Percentiles rank a stretch among this genome's conserved stretches.
These are phyloP conservation scores for Fusarium transvaalense DNA, from an alignment of 2,329 filamentous ascomycete species.

Conservation along the genomic window DNA sequence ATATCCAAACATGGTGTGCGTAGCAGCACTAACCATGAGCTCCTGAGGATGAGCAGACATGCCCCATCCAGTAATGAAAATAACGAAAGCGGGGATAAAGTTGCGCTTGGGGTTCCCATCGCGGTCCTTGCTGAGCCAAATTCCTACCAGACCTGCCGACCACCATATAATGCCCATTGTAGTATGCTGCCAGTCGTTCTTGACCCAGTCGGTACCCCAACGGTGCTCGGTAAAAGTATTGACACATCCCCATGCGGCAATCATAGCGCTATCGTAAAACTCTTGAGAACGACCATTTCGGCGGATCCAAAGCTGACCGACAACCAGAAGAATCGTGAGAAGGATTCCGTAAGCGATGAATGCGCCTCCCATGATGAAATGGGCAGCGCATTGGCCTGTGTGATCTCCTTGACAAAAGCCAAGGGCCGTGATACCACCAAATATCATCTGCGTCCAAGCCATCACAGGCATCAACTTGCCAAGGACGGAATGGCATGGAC, in stretches of 20 bases:
- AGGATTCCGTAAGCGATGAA: conserved; percentile 95
- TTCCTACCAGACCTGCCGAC: conserved; percentile 88
- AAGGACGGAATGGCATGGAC: conserved; percentile 80
- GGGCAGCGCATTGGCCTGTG: conserved; percentile 89
- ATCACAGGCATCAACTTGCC: conserved; percentile 90
- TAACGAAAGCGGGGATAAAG: conserved; percentile 90
- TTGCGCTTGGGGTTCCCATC: conserved; percentile 91
- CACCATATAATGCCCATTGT: conserved; percentile 99
- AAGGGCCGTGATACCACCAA: conserved; percentile 91
- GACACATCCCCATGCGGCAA: conserved; percentile 94
- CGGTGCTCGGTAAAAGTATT: conserved; percentile 98
- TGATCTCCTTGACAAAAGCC: conserved; percentile 96
- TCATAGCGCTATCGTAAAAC: conserved; percentile 93
- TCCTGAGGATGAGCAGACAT: conserved; percentile 94
- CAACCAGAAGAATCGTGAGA: conserved; percentile 85
- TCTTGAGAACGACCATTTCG: conserved; percentile 90
- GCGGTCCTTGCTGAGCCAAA: conserved; percentile 90
- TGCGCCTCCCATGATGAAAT: conserved; percentile 98
- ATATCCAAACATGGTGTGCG: conserved; percentile 92
- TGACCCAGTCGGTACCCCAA: conserved; percentile 90
- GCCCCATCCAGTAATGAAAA: conserved; percentile 92
- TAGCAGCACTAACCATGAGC: conserved; percentile 84
- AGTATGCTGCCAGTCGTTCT: conserved; percentile 96
- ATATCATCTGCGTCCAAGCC: conserved; percentile 93
- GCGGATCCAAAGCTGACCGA: conserved; percentile 88